Evolutionary conservation across 805 yeast genomes (phyloP).

Genomic region (Cephaloascus fragrans): DNA sequence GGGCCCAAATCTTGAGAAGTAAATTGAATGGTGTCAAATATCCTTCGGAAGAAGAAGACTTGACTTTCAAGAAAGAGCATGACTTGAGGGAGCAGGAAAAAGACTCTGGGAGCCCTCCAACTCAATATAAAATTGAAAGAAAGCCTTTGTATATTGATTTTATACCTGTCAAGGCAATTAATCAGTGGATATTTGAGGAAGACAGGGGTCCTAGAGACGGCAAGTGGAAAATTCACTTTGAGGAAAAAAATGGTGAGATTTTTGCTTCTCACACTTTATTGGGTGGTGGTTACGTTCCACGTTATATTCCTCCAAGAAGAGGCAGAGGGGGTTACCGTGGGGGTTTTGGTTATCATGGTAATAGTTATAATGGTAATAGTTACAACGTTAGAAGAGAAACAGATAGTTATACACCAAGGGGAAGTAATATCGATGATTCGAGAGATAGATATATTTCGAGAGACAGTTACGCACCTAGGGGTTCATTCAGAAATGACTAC

Average conservation of each 20-base stretch:
- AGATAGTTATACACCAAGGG: not conserved
- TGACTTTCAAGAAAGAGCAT: constrained; percentile 6
- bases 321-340: constrained; percentile 3
- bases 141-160: constrained; percentile 27
- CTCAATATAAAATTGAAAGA: constrained; percentile 11
- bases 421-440: not conserved
- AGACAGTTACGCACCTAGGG: too few species aligned
- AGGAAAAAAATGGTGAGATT: constrained; percentile 17
- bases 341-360: not conserved
- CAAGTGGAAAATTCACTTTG: constrained; percentile 32
- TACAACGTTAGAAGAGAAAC: too few species aligned
- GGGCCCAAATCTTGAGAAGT: constrained; percentile 24
- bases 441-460: not conserved
- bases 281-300: constrained; percentile 10
- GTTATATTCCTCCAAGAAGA: constrained; percentile 3
- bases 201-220: constrained; percentile 33
- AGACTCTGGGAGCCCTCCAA: constrained; percentile 11
- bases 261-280: constrained; percentile 10
- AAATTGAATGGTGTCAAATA: constrained; percentile 23
- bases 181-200: constrained; percentile 37
- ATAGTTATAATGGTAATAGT: too few species aligned
- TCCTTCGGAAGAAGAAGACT: constrained; percentile 19
- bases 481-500: too few species aligned
- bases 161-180: constrained; percentile 34
- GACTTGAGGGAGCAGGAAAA: constrained; percentile 3